phyloP scores from a whole-genome alignment of 345 rosid species.

The Corchorus capsularis region DNA sequence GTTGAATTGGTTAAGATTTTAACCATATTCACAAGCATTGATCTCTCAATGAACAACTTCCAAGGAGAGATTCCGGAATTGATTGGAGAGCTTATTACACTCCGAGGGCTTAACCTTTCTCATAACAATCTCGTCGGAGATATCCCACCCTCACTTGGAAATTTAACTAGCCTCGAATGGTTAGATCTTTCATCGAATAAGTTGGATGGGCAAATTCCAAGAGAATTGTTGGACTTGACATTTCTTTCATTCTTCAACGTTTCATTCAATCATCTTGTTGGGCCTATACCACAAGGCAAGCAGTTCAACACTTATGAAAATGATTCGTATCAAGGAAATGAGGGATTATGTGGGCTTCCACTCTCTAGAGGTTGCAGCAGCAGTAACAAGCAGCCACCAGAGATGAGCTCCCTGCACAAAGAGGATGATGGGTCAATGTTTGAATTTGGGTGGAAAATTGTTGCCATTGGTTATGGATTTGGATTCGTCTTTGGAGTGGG shows the following conservation, averaged over 20 bases:
- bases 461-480: background rate
- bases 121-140: conserved; percentile 5
- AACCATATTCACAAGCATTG: conserved; percentile 28
- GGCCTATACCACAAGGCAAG: conserved; percentile 14
- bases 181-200: conserved; percentile 7
- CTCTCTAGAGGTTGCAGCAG: background rate
- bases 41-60: background rate
- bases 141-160: background rate
- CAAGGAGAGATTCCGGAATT: background rate
- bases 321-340: background rate
- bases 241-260: conserved; percentile 1
- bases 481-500: conserved; percentile 3
- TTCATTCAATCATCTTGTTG: conserved; percentile 9
- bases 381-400: too few species aligned
- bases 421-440: background rate
- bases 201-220: conserved; percentile 5
- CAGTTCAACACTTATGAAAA: background rate
- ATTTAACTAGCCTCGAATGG: background rate
- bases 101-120: conserved; percentile 13
- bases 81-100: background rate
- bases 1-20: conserved; percentile 15
- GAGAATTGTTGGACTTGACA: background rate
- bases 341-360: background rate
- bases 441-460: conserved; percentile 3
- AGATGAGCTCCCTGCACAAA: too few species aligned